Base-by-base conservation (phyloP, 495 filamentous ascomycete species). In the Apiosordaria backusii region DNA sequence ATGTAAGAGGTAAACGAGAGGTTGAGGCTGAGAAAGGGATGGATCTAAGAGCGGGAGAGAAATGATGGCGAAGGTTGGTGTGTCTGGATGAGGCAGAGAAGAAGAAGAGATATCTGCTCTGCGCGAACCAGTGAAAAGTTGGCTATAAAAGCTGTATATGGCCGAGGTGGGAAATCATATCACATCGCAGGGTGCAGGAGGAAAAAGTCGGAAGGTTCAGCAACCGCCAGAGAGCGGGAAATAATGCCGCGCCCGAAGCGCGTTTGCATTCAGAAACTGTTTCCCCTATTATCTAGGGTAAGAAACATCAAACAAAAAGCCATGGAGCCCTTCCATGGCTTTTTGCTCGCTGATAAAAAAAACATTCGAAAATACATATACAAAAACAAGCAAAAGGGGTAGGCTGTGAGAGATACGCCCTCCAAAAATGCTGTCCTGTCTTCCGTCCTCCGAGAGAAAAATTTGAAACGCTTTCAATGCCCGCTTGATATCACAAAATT, bases 321-420 rank as follows among this genome's bases (percentile, higher is more conserved):
- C 64, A 61, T n/a, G 22, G 57, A 60, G 25, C 64, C 60, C 50
- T 53, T 60, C 57, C 57, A 60, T 40, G 27, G 55, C 57, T 23
- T 27, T 55, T 29, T 29, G n/a, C 16, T 18, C 35, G 35, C 35
- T 55, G 52, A 55, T 23, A 21, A 1, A 21, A 55, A 55, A 55
- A 16, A 50, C n/a, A 61, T 1, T 59, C 22, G 21, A 60, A 22
- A 15, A 60, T 53, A 19, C 18, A 60, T 60, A 16, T 61, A 65
- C 57, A 61, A 4, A 7, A 55, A 23, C 63, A 35, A 55, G 19
- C 53, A 21, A 19, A 62, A 50, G 54, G 7, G 53, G 21, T 40
- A 16, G 24, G 22, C 27, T 50, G 62, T 27, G n/a, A n/a, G n/a
- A n/a, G n/a, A n/a, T n/a, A n/a, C n/a, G n/a, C 24, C 22, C 40